Percentiles rank a stretch among this genome's conserved stretches.
Evolutionary conservation across 1,284 basidiomycete species (phyloP).

Genomic region (Vanrija sp.): DNA sequence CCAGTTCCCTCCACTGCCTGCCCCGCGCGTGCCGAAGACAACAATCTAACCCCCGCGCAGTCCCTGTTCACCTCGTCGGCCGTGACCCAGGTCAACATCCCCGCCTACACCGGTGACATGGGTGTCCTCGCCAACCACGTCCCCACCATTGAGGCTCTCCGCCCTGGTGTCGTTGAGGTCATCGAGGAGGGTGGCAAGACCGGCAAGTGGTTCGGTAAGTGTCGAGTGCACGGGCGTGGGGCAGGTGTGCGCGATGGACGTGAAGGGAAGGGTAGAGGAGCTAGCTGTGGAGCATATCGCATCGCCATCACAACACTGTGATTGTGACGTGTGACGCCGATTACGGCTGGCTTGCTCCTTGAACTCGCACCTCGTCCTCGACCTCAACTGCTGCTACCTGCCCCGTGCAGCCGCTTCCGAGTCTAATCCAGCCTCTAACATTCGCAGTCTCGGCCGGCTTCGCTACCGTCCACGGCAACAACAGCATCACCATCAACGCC

Average conservation of each 20-base stretch:
- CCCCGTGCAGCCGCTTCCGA: no score
- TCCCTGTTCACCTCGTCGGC: conserved; percentile 79
- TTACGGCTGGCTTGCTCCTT: no score
- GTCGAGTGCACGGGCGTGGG: background rate
- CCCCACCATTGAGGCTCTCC: conserved; percentile 84
- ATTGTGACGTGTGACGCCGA: no score
- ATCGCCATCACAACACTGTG: no score
- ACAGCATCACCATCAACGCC: conserved; percentile 92
- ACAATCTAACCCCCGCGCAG: conserved; percentile 51
- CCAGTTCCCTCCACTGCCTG: no score
- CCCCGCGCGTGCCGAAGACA: background rate
- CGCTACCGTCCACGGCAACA: conserved; percentile 96
- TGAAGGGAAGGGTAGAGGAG: background rate
- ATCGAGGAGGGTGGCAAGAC: conserved; percentile 68
- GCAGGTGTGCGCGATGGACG: background rate
- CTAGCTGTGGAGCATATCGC: no score
- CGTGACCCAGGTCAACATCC: conserved; percentile 88
- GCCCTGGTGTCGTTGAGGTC: conserved; percentile 88
- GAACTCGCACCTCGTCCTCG: no score
- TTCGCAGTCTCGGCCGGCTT: conserved; percentile 89
- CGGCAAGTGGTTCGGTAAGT: conserved; percentile 93
- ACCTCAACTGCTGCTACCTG: no score
- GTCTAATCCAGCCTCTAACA: conserved; percentile 1
- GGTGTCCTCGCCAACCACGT: conserved; percentile 97
- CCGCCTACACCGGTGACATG: conserved; percentile 95